Conservation (phyloP, 2,329 filamentous ascomycete species). For the Paramyrothecium sp. region DNA sequence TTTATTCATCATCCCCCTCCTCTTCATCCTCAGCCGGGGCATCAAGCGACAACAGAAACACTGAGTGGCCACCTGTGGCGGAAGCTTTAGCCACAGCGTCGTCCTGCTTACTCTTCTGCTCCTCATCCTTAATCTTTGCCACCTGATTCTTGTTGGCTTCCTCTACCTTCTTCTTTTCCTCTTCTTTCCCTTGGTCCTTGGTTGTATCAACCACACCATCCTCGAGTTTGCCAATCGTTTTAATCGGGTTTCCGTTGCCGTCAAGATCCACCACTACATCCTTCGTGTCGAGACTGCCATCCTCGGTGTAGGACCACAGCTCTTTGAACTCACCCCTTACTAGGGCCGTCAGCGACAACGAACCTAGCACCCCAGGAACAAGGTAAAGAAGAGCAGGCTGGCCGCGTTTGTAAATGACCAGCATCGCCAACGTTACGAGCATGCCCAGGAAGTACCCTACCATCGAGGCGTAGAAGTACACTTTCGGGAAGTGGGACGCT, state of each 20-base stretch:
- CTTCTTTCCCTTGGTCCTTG: slow-evolving; percentile 24
- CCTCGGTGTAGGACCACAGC: slow-evolving; percentile 84
- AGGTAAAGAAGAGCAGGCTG: slow-evolving; percentile 92
- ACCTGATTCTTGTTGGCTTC: slow-evolving; percentile 12
- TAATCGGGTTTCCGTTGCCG: slow-evolving; percentile 42
- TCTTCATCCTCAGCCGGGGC: slow-evolving; percentile 17
- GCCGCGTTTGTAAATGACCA: slow-evolving; percentile 75
- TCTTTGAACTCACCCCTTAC: slow-evolving; percentile 67
- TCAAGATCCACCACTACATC: slow-evolving; percentile 58
- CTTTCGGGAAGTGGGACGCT: slow-evolving; percentile 67
- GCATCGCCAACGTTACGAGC: slow-evolving; percentile 71
- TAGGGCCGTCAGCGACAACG: slow-evolving; percentile 73
- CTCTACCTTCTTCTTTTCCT: slow-evolving; percentile 18
- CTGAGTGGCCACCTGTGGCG: slow-evolving; percentile 16
- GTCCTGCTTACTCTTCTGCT: slow-evolving; percentile 13
- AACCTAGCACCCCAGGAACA: slow-evolving; percentile 77
- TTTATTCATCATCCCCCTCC: neutral
- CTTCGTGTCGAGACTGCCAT: slow-evolving; percentile 53
- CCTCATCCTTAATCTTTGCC: slow-evolving; percentile 12
- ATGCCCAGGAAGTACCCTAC: slow-evolving; percentile 78
- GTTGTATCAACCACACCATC: slow-evolving; percentile 35
- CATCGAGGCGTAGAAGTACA: slow-evolving; percentile 79
- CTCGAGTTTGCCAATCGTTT: slow-evolving; percentile 34
- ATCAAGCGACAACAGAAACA: slow-evolving; percentile 33
- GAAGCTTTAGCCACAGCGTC: neutral